Conservation (phyloP, 495 filamentous ascomycete genomes). For the Penicillium arizonense region DNA sequence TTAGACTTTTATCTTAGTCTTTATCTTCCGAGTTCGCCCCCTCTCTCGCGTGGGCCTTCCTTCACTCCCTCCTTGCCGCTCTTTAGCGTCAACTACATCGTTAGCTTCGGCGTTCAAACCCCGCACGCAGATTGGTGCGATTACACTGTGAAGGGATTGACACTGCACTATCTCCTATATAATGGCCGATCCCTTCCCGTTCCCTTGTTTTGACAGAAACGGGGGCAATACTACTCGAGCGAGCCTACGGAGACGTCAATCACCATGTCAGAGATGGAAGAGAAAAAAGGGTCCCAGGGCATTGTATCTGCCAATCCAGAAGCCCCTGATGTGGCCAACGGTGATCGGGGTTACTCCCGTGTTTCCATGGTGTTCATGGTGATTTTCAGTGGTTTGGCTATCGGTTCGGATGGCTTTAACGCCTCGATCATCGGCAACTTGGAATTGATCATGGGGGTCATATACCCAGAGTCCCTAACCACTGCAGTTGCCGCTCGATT, state of each 20-base stretch:
- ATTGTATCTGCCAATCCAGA: not conserved
- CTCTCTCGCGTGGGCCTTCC: not conserved
- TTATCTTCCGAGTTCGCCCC: not conserved
- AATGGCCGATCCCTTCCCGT: not conserved
- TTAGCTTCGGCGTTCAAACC: constrained; percentile 1
- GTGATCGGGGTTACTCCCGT: constrained; percentile 14
- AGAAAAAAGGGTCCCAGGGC: not conserved
- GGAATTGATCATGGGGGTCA: constrained; percentile 27
- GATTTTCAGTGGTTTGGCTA: constrained; percentile 27
- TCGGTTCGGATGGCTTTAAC: constrained; percentile 30
- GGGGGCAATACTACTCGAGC: not conserved
- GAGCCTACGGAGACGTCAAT: not conserved
- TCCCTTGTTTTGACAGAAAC: not conserved
- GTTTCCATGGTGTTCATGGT: constrained; percentile 27
- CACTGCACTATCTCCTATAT: not conserved
- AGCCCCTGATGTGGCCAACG: constrained; percentile 1
- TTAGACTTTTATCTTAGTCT: too few relatives aligned
- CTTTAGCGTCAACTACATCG: not conserved
- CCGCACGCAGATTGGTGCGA: constrained; percentile 1
- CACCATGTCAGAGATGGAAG: not conserved
- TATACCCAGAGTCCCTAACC: constrained; percentile 24
- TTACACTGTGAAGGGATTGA: not conserved
- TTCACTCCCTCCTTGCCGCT: not conserved
- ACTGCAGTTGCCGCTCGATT: constrained; percentile 19
- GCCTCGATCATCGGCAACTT: constrained; percentile 30